Evolutionary conservation across 2,329 filamentous ascomycete species (phyloP).

Genomic region (Fusarium neocosmosporiellum): DNA sequence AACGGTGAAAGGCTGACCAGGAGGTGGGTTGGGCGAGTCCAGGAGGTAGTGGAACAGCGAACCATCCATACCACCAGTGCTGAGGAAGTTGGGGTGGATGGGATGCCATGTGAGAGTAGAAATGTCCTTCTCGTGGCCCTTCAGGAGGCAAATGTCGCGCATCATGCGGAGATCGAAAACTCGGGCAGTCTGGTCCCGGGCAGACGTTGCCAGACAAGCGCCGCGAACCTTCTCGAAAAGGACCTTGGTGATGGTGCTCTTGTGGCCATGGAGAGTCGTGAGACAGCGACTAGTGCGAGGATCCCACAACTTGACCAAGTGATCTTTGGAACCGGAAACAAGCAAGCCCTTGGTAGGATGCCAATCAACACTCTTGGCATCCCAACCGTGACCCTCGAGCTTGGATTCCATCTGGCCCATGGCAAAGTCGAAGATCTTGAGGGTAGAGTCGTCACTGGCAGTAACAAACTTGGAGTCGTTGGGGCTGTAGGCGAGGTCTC

Average conservation of each 20-base stretch:
- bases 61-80: constrained; percentile 90
- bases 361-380: constrained; percentile 97
- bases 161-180: constrained; percentile 98
- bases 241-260: constrained; percentile 95
- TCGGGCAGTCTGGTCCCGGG: constrained; percentile 90
- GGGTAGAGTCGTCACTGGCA: constrained; percentile 89
- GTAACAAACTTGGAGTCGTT: constrained; percentile 97
- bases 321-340: constrained; percentile 97
- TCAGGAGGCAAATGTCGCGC: constrained; percentile 93
- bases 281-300: constrained; percentile 90
- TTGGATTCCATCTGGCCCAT: constrained; percentile 84
- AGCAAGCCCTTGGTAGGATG: constrained; percentile 94
- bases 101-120: constrained; percentile 95
- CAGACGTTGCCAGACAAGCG: constrained; percentile 88
- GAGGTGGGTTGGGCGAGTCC: constrained; percentile 89
- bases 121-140: constrained; percentile 96
- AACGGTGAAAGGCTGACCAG: constrained; percentile 75
- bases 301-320: constrained; percentile 98
- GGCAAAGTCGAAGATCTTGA: constrained; percentile 98
- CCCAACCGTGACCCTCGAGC: constrained; percentile 95
- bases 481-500: constrained; percentile 92
- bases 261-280: constrained; percentile 95
- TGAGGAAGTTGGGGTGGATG: constrained; percentile 87
- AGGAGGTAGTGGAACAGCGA: constrained; percentile 94
- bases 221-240: constrained; percentile 89